Evolutionary conservation across 1,284 basidiomycete species (phyloP).

Genomic region (Heterobasidion annosum): DNA sequence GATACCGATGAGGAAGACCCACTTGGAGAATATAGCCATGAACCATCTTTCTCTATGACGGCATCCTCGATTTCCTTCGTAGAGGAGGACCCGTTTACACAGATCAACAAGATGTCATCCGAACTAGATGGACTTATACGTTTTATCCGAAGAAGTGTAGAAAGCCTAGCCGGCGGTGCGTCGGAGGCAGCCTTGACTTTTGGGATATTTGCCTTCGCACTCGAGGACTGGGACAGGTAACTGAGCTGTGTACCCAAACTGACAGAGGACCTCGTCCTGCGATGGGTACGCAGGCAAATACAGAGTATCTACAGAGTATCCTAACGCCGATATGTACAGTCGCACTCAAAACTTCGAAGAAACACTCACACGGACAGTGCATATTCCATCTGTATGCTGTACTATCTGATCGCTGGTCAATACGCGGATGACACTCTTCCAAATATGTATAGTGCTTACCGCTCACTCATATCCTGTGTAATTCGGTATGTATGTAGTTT

Average conservation of each 20-base stretch:
- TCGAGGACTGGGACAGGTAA: constrained; percentile 72
- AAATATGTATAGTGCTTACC: too few relatives aligned
- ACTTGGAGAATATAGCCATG: constrained; percentile 16
- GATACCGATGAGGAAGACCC: constrained; percentile 23
- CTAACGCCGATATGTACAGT: too few relatives aligned
- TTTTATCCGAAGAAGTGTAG: constrained; percentile 57
- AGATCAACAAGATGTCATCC: constrained; percentile 51
- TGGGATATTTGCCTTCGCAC: constrained; percentile 63
- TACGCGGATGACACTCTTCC: too few relatives aligned
- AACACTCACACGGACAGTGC: too few relatives aligned
- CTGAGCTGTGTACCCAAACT: background rate
- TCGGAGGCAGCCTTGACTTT: constrained; percentile 54
- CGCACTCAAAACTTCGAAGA: too few relatives aligned
- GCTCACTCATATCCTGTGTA: too few relatives aligned
- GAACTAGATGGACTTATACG: constrained; percentile 67
- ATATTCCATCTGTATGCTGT: too few relatives aligned
- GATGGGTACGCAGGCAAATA: too few relatives aligned
- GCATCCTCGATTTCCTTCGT: constrained; percentile 27
- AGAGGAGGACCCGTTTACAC: constrained; percentile 36
- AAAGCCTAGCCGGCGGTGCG: constrained; percentile 46
- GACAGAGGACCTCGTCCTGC: background rate
- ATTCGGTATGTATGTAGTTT: too few relatives aligned
- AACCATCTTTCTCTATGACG: constrained; percentile 37
- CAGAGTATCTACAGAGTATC: too few relatives aligned
- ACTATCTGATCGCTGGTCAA: too few relatives aligned